Evolutionary conservation across 2,329 filamentous ascomycete genomes (phyloP).

Genomic region (Phaeosphaeriaceae sp.): DNA sequence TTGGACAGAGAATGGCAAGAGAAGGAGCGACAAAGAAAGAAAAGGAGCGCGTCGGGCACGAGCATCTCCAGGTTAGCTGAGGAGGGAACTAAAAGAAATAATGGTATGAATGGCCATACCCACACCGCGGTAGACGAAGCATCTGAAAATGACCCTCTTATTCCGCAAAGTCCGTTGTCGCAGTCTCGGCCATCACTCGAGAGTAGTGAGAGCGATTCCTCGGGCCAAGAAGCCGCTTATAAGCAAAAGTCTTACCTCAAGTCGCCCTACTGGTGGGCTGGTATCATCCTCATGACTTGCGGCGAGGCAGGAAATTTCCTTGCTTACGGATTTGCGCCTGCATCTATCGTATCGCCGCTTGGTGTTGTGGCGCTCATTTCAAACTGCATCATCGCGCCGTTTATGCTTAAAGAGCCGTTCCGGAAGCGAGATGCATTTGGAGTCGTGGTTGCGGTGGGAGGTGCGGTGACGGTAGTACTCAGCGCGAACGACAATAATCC

Average conservation of each 20-base stretch:
- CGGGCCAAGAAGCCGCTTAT: constrained; percentile 39
- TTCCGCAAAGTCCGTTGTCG: constrained; percentile 15
- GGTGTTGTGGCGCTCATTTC: constrained; percentile 97
- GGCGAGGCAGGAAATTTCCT: constrained; percentile 97
- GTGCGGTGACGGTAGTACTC: constrained; percentile 89
- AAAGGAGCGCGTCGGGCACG: constrained; percentile 51
- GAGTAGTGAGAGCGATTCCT: constrained; percentile 30
- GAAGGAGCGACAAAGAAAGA: constrained; percentile 43
- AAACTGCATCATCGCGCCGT: constrained; percentile 94
- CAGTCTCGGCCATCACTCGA: constrained; percentile 39
- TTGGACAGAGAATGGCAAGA: constrained; percentile 74
- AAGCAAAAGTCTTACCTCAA: constrained; percentile 77
- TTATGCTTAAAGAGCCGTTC: constrained; percentile 91
- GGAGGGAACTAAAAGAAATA: constrained; percentile 25
- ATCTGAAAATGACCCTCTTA: constrained; percentile 45
- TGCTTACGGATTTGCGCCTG: constrained; percentile 95
- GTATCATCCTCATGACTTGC: constrained; percentile 88
- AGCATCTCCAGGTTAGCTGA: constrained; percentile 45
- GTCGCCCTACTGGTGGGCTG: constrained; percentile 95
- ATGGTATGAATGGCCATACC: constrained; percentile 9
- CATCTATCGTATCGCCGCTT: constrained; percentile 94
- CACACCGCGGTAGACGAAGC: constrained; percentile 13
- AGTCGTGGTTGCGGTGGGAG: constrained; percentile 83
- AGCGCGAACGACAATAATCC: constrained; percentile 89
- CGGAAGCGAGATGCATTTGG: constrained; percentile 84